Evolutionary conservation across 2,329 filamentous ascomycete genomes (phyloP), one percentile per base, ranked within the genome.

Genomic region (Aureobasidium subglaciale): DNA sequence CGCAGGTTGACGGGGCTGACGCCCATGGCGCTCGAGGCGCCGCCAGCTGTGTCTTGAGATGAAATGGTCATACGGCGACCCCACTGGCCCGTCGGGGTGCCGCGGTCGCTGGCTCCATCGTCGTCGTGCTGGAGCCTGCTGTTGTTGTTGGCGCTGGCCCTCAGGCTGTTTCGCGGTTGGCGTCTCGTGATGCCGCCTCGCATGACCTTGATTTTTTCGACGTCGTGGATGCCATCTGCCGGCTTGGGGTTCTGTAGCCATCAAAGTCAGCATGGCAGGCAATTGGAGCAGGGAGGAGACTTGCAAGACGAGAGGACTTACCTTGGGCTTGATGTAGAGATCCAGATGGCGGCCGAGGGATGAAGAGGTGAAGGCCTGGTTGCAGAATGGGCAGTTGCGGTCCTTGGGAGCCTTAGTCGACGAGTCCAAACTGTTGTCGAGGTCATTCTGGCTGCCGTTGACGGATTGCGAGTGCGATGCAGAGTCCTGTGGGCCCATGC

Each of bases 261-360:
- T 25, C n/a, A 29, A 24, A 11, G 38, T 48, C 10, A 55, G 50
- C 25, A 13, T 13, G n/a, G 29, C 29, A 16, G n/a, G 29, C 29
- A 25, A 30, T 24, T 9, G 30, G 25, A 24, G 20, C 18, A 25
- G 37, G n/a, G 7, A 37, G 2, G 2, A 13, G 25, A n/a, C 10
- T n/a, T n/a, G n/a, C n/a, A n/a, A n/a, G n/a, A 37, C 18, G 15
- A 11, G 53, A 13, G 13, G 5, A 20, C 37, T 34, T n/a, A 56
- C 54, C 54, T 90, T 95, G 58, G 90, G 86, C 67, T 90, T 91
- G 65, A 96, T 91, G 70, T 95, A 96, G 35, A 96, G 82, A 69
- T 97, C 92, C 62, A 96, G 84, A 72, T 97, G 92, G 42, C 92
- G 86, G 48, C 92, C 92, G 53, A 97, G 82, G 2, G 90, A 95